Conservation (phyloP, 164 flowering plant genomes). For the Malania oleifera region DNA sequence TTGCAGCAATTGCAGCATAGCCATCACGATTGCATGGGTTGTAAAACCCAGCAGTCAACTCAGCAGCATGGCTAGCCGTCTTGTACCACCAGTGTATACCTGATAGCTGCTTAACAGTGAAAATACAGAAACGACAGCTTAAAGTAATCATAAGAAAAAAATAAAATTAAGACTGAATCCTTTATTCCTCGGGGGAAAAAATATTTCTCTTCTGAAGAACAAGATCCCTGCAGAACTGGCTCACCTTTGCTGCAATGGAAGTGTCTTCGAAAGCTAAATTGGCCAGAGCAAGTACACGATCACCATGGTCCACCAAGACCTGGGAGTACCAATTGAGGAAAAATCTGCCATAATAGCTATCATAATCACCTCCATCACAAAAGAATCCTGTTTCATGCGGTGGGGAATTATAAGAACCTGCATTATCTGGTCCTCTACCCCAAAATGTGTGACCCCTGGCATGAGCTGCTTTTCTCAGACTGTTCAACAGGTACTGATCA, state of each 20-base stretch:
- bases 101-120: conserved; percentile 56
- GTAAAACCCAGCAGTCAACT: conserved; percentile 85
- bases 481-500: conserved; percentile 76
- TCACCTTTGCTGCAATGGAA: conserved; percentile 74
- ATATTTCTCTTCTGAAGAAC: no score
- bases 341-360: conserved; percentile 86
- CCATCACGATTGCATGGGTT: conserved; percentile 89
- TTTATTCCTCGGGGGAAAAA: no score
- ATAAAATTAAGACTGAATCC: no score
- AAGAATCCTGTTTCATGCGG: conserved; percentile 89
- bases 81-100: conserved; percentile 97
- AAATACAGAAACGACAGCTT: conserved; percentile 11
- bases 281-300: conserved; percentile 75
- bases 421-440: conserved; percentile 88
- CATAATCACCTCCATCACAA: conserved; percentile 94
- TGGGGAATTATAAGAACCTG: conserved; percentile 77
- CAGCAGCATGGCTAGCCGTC: conserved; percentile 95
- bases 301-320: conserved; percentile 72
- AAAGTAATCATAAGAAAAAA: no score
- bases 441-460: conserved; percentile 82
- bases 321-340: conserved; percentile 87
- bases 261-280: conserved; percentile 81
- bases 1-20: conserved; percentile 67
- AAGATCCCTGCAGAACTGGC: conserved; percentile 10
- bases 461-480: conserved; percentile 75